Conservation (phyloP, 106 monocot genomes). For the Allium cepa region DNA sequence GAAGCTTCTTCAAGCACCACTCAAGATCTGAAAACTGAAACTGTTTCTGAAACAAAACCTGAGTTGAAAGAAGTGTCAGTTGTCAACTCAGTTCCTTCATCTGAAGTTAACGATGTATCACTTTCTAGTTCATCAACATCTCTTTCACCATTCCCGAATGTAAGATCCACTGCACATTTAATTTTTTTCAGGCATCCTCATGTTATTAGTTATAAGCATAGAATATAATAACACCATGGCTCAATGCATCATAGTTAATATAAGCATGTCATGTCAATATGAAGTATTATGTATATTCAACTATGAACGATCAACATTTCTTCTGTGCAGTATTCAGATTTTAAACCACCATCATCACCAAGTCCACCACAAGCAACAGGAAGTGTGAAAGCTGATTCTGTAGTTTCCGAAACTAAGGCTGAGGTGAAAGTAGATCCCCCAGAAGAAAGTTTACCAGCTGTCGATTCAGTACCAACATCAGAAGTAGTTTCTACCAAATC, state of each 20-base stretch:
- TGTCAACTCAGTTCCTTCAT: slow-evolving; percentile 31
- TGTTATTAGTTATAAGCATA: no score
- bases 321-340: slow-evolving; percentile 27
- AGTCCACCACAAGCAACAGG: slow-evolving; percentile 8
- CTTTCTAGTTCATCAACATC: slow-evolving; percentile 15
- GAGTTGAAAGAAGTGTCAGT: slow-evolving; percentile 17
- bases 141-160: slow-evolving; percentile 58
- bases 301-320: no score
- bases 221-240: no score
- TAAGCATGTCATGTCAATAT: no score
- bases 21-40: slow-evolving; percentile 2
- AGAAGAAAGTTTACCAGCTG: neutral
- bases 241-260: no score
- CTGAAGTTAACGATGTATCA: slow-evolving; percentile 30
- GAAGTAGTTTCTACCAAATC: slow-evolving; percentile 21
- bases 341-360: slow-evolving; percentile 30
- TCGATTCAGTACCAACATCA: slow-evolving; percentile 33
- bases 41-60: slow-evolving; percentile 5
- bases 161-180: slow-evolving; percentile 6
- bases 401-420: neutral
- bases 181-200: no score
- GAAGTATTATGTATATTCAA: no score
- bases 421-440: neutral
- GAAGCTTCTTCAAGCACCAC: slow-evolving; percentile 5
- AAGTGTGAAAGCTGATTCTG: neutral